phyloP scores from a whole-genome alignment of 345 rosid genomes.

The Lepidium aucheri region DNA sequence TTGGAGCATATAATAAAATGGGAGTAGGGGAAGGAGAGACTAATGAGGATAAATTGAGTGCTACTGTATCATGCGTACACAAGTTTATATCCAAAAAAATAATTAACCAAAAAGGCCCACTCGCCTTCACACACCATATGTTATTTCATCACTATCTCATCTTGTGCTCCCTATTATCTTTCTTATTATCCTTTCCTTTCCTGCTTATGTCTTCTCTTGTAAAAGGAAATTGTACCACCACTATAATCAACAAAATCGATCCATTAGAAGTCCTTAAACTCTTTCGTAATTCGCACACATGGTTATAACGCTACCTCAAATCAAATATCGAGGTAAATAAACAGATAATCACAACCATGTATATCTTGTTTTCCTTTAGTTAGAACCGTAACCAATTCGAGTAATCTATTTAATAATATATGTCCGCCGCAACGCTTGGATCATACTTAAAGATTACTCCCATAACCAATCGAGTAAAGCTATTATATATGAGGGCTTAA shows the following conservation, averaged over 20 bases:
- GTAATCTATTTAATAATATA: background rate
- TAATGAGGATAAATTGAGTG: slow-evolving; percentile 38
- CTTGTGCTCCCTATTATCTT: slow-evolving; percentile 14
- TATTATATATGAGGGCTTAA: background rate
- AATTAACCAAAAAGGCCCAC: slow-evolving; percentile 35
- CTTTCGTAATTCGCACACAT: too few relatives aligned
- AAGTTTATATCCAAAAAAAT: slow-evolving; percentile 17
- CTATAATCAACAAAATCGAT: too few relatives aligned
- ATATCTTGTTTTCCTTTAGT: background rate
- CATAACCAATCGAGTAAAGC: background rate
- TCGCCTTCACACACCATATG: slow-evolving; percentile 15
- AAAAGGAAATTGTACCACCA: too few relatives aligned
- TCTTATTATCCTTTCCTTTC: background rate
- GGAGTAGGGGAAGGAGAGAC: slow-evolving; percentile 12
- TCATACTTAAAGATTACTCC: background rate
- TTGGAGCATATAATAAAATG: background rate
- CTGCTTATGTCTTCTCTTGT: background rate
- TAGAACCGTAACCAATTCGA: too few relatives aligned
- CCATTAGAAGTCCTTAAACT: too few relatives aligned
- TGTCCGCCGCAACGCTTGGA: background rate
- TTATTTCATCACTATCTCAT: slow-evolving; percentile 28
- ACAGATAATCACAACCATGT: background rate
- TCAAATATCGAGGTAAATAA: too few relatives aligned
- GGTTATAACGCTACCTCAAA: too few relatives aligned
- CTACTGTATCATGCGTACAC: slow-evolving; percentile 83